Percentiles rank a stretch among this genome's conserved stretches.
phyloP scores from a whole-genome alignment of 192 early-diverging fungal genomes.

The Mortierella antarctica region DNA sequence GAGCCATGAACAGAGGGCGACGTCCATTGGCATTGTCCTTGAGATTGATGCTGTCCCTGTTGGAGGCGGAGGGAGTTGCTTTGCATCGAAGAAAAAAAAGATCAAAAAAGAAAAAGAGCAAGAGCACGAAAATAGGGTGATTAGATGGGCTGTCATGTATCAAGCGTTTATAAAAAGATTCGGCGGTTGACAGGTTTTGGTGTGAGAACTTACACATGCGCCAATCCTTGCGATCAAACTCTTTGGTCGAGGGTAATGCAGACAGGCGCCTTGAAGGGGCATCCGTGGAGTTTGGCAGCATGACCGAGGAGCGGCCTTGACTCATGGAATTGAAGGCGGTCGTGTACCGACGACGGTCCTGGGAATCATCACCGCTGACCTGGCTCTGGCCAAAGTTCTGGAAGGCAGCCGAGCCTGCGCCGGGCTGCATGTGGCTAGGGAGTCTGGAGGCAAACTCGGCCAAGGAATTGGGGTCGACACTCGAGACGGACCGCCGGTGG shows the following conservation, averaged over 20 bases:
- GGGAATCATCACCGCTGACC: conserved; percentile 35
- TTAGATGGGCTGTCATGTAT: neutral
- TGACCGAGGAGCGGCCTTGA: conserved; percentile 13
- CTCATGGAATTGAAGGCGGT: conserved; percentile 32
- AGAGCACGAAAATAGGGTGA: neutral
- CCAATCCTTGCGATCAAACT: conserved; percentile 46
- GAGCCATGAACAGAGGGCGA: conserved; percentile 67
- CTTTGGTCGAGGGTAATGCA: conserved; percentile 16
- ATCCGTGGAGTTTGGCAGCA: neutral
- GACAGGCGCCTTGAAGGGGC: conserved; percentile 29
- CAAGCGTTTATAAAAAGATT: too few relatives aligned
- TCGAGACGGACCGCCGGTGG: conserved; percentile 22
- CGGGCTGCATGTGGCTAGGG: conserved; percentile 38
- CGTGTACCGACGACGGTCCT: conserved; percentile 43
- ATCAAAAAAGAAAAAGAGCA: neutral
- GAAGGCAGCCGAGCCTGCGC: conserved; percentile 27
- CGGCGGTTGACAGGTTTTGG: too few relatives aligned
- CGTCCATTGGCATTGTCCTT: conserved; percentile 67
- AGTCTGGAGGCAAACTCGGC: conserved; percentile 46
- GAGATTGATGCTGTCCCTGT: conserved; percentile 59
- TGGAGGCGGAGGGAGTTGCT: conserved; percentile 51
- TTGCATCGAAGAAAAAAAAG: conserved; percentile 2
- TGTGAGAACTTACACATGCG: conserved; percentile 33
- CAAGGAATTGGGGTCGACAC: conserved; percentile 26
- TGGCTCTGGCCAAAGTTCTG: conserved; percentile 40